Base-by-base conservation (phyloP, 345 rosid genomes). In the Heritiera littoralis region DNA sequence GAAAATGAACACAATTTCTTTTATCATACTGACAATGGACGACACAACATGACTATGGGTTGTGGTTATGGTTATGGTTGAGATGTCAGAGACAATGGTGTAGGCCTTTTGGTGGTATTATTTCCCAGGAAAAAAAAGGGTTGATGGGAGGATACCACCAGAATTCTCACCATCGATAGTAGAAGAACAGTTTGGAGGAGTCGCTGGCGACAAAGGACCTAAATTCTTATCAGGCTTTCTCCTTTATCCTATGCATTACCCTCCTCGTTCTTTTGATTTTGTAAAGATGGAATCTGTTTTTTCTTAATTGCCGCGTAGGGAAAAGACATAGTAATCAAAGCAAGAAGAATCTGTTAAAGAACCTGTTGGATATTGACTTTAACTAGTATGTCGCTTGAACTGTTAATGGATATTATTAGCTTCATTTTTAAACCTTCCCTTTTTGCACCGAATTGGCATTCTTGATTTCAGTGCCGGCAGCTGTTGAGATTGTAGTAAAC, bases 391-490 rank as follows among this genome's bases (percentile, higher is more conserved):
- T 35, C 20, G 45, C 38, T 38, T 35, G 17, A 18, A 72, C 63
- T 38, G 32, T 72, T 55, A 64, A 18, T 72, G 38, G 38, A 35
- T 35, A 35, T 35, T 14, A 67, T 45, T 43, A 15, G 54, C 17
- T 9, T 67, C n/a, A 41, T 67, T 35, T 11, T 3, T 4, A 15
- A 1, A 8, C 9, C 9, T 9, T 55, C 38, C 9, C 48, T 54
- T 73, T 55, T 54, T 18, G 48, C 46, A 72, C 49, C 64, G 43
- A 72, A 54, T 54, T 55, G 32, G 76, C 64, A 73, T 55, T 73
- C 76, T 73, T 73, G 76, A 73, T 73, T 73, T 73, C 76, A 73
- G 76, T 55, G 76, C 18, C 61, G 52, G 46, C 75, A 72, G 46
- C 75, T 72, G 49, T 72, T 52, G n/a, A 5, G 74, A 23, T 46